Base-by-base conservation (phyloP, 345 rosid species). In the Populus alba region DNA sequence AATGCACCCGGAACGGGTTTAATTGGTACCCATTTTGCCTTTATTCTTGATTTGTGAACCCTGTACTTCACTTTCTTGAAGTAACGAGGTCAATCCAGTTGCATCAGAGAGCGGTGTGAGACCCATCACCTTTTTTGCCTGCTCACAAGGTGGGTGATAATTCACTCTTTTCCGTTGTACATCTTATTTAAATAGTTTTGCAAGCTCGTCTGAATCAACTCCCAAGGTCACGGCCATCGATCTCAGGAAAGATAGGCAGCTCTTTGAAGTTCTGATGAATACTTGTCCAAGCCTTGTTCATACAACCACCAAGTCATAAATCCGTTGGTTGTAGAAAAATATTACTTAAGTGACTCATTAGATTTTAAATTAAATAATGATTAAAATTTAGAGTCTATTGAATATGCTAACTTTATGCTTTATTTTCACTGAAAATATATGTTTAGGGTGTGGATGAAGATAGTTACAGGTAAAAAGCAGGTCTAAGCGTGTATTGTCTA, bases 61-160 rank as follows among this genome's bases (percentile, higher is more conserved):
- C 2, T 76, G 80, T 0, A 81, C 83, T 69, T 84, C 68, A 6
- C 73, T 86, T 38, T 68, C 79, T 75, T 88, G 82, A 38, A 68
- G 18, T 23, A 88, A 78, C 47, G 83, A 0, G 25, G 89, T 88
- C 53, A 86, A 35, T 38, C 86, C 88, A 15, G 55, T 63, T 29
- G 79, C 73, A 61, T 88, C 91, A 10, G 88, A 84, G 61, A 86
- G 89, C 10, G 88, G 84, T 0, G 85, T 72, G 10, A 86, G 75
- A 59, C 89, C 87, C 51, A 78, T 71, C 4, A 84, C 88, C 71
- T 76, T 82, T 17, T 77, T 69, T 62, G 86, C 85, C 51, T 75
- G 65, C 25, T 3, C 35, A 71, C 90, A 82, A 0, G 85, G 82
- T 13, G 89, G 91, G 77, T 88, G 86, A 62, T 85, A 86, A 53